Conservation (phyloP, 495 filamentous ascomycete species). For the Cercophora newfieldiana region DNA sequence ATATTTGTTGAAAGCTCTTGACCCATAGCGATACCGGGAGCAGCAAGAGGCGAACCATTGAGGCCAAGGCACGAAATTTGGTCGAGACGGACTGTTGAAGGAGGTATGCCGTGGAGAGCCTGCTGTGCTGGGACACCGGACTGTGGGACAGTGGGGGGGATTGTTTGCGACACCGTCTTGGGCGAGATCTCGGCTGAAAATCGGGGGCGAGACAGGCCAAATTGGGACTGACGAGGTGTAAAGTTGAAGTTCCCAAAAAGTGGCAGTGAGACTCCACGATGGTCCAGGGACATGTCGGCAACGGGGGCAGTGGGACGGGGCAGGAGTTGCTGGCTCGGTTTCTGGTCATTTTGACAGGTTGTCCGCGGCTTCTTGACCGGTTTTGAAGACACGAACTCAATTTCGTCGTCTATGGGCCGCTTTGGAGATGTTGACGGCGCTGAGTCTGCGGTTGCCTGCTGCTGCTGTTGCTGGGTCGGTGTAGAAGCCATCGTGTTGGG, state of each 20-base stretch:
- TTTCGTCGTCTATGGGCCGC: constrained; percentile 40
- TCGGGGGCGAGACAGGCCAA: background rate
- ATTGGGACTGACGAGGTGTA: background rate
- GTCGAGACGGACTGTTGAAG: constrained; percentile 9
- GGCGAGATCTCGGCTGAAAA: constrained; percentile 22
- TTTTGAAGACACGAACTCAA: constrained; percentile 46
- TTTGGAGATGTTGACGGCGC: background rate
- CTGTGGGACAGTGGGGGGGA: background rate
- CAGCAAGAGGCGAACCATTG: constrained; percentile 14
- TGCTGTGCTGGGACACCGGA: background rate
- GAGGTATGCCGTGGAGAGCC: background rate
- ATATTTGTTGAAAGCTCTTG: constrained; percentile 12
- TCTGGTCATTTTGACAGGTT: background rate
- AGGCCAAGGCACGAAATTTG: constrained; percentile 24
- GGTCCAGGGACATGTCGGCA: background rate
- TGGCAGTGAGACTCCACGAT: constrained; percentile 9
- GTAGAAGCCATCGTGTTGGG: background rate
- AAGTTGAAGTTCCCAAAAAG: constrained; percentile 19
- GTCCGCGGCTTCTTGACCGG: constrained; percentile 43
- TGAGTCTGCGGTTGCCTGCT: background rate
- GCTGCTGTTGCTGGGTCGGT: background rate
- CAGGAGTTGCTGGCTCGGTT: background rate
- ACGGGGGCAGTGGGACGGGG: constrained; percentile 13
- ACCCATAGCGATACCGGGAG: constrained; percentile 20
- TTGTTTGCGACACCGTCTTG: constrained; percentile 18